Base-by-base conservation (phyloP, 345 rosid genomes). In the Microthlaspi erraticum region DNA sequence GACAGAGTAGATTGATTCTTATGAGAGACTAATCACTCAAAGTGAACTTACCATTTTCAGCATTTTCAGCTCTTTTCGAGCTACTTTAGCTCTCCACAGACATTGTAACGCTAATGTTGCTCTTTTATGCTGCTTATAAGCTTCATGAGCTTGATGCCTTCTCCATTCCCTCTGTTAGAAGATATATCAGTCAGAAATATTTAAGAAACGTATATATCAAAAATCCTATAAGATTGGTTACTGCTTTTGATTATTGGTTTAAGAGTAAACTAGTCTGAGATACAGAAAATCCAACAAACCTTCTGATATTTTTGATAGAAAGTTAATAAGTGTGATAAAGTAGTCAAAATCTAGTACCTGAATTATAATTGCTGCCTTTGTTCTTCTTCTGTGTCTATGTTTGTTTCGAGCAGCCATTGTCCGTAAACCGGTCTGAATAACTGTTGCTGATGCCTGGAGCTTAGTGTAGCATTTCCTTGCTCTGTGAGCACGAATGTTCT, bases 11-110 rank as follows among this genome's bases (percentile, higher is more conserved):
- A 44, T 51, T 51, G 50, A 45, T 50, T 57, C 36, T 19, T 63
- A 34, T n/a, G 52, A 19, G 67, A 74, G 5, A 74, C 5, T 11
- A 59, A 32, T 66, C 17, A 46, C 17, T 48, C 31, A 29, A 8
- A n/a, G n/a, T 39, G 32, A 32, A 17, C 82, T 68, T 38, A 86
- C 90, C 86, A 86, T 79, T 66, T 42, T 80, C 43, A 86, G 90
- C 70, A 70, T 83, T 73, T 84, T 77, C n/a, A 86, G 87, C 69
- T 87, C 88, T 75, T 77, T 84, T 73, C 85, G 72, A 26, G 93
- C 88, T 53, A 78, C 79, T 72, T 69, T 86, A 14, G 77, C 75
- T 75, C 88, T 84, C 89, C 88, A 83, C n/a, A 77, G 80, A 72
- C 88, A 81, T 73, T 86, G 90, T 59, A 82, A 51, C 11, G 64